These are phyloP conservation scores for Mycena venus DNA, from an alignment of 768 basidiomycete species.

Conservation along the genomic window DNA sequence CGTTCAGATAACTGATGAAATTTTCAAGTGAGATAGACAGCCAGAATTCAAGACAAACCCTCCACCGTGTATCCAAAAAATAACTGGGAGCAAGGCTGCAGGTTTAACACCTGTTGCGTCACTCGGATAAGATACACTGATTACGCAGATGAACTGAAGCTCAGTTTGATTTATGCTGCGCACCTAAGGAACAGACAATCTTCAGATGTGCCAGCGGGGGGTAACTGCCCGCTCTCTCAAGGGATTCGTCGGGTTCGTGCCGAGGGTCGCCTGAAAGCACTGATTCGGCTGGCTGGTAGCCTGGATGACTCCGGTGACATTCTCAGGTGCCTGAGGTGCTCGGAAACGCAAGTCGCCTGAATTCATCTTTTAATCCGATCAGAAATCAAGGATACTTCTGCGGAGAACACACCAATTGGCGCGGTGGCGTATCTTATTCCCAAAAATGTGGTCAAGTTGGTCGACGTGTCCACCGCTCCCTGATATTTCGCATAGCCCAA, in stretches of 20 bases:
- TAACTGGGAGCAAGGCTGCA: background rate
- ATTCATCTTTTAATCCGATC: too few species aligned
- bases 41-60: conserved; percentile 12
- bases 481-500: conserved; percentile 48
- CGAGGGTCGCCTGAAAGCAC: conserved; percentile 36
- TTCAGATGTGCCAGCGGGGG: background rate
- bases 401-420: conserved; percentile 33
- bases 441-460: conserved; percentile 40
- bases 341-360: conserved; percentile 30
- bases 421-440: conserved; percentile 51
- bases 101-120: background rate
- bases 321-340: conserved; percentile 27
- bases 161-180: background rate
- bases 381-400: too few species aligned
- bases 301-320: conserved; percentile 13
- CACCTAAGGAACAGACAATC: conserved; percentile 5
- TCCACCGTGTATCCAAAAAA: conserved; percentile 37
- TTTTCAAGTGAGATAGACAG: background rate
- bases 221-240: background rate
- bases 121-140: background rate
- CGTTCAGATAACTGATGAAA: background rate
- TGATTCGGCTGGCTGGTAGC: conserved; percentile 28
- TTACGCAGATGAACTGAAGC: background rate
- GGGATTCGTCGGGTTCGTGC: conserved; percentile 35
- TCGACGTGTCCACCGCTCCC: conserved; percentile 37